Percentiles rank a stretch among this genome's conserved stretches.
These are phyloP conservation scores for Tetracladium marchalianum DNA, from an alignment of 495 filamentous ascomycete species.

Conservation along the genomic window DNA sequence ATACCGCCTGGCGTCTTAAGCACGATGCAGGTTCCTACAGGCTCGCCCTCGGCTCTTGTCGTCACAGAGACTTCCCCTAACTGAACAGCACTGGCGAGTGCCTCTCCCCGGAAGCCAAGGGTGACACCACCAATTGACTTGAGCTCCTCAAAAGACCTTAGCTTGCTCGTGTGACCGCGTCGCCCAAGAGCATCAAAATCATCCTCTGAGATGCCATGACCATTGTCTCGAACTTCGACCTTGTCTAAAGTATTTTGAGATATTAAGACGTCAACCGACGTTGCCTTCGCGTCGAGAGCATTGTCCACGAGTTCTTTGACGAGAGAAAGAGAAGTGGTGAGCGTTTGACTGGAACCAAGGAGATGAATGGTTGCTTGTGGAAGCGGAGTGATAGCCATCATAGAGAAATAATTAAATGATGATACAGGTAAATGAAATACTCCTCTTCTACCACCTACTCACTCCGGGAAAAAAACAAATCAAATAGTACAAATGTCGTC, in stretches of 20 bases:
- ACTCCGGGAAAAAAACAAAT: no score
- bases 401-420: background rate
- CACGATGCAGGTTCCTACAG: slow-evolving; percentile 40
- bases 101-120: slow-evolving; percentile 83
- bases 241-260: slow-evolving; percentile 66
- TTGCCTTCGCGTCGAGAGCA: slow-evolving; percentile 72
- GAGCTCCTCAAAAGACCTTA: slow-evolving; percentile 64
- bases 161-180: slow-evolving; percentile 78
- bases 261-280: slow-evolving; percentile 61
- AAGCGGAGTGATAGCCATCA: slow-evolving; percentile 48
- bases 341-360: slow-evolving; percentile 62
- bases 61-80: slow-evolving; percentile 56
- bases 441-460: no score
- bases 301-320: slow-evolving; percentile 94
- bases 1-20: slow-evolving; percentile 29
- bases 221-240: slow-evolving; percentile 90
- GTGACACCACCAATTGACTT: slow-evolving; percentile 50
- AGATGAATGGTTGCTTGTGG: slow-evolving; percentile 51
- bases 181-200: slow-evolving; percentile 62
- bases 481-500: no score
- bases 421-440: background rate
- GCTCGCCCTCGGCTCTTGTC: slow-evolving; percentile 62
- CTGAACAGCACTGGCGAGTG: slow-evolving; percentile 68
- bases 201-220: slow-evolving; percentile 61
- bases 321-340: slow-evolving; percentile 62